A percentile compares a stretch with the other conserved stretches of the same genome.
These are phyloP conservation scores for Diaporthe aspalathi DNA, from an alignment of 2,329 filamentous ascomycete species.

Conservation along the genomic window DNA sequence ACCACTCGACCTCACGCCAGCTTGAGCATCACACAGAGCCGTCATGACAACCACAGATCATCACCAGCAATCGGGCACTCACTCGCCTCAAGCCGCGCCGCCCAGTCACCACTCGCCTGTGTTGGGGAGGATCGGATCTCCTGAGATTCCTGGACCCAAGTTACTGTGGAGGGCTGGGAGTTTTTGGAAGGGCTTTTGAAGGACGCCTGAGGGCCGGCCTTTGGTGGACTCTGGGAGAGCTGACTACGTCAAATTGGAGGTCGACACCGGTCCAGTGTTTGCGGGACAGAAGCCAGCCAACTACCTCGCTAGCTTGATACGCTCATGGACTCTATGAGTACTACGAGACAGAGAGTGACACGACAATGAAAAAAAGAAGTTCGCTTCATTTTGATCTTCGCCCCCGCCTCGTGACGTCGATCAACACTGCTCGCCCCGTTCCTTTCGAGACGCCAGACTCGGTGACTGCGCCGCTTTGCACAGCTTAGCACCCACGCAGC, in stretches of 20 bases:
- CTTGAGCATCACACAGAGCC: slow-evolving; percentile 48
- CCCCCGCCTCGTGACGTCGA: slow-evolving; percentile 3
- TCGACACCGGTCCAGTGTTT: slow-evolving; percentile 36
- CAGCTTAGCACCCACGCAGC: fast-evolving
- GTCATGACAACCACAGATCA: slow-evolving; percentile 49
- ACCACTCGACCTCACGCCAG: slow-evolving; percentile 64
- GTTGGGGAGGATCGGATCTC: slow-evolving; percentile 41
- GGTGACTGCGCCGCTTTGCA: neutral
- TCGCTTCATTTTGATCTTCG: slow-evolving; percentile 26
- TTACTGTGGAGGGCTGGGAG: slow-evolving; percentile 34
- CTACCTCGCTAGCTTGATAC: slow-evolving; percentile 30
- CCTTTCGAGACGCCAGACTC: too few species aligned
- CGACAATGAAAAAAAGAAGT: slow-evolving; percentile 37
- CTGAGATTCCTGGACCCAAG: slow-evolving; percentile 40
- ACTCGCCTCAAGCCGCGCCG: slow-evolving; percentile 33
- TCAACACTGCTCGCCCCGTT: neutral
- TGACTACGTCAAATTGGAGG: slow-evolving; percentile 37
- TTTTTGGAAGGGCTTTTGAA: slow-evolving; percentile 25
- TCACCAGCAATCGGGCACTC: slow-evolving; percentile 36
- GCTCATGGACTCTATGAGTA: slow-evolving; percentile 10
- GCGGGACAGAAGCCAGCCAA: slow-evolving; percentile 36
- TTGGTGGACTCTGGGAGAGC: slow-evolving; percentile 33
- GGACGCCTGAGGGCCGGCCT: slow-evolving; percentile 37
- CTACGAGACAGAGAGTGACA: slow-evolving; percentile 20
- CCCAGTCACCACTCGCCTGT: slow-evolving; percentile 36